A percentile compares a stretch with the other conserved stretches of the same genome.
Evolutionary conservation across 371 early-diverging fungal species (phyloP).

Genomic region (Smittium culicis): DNA sequence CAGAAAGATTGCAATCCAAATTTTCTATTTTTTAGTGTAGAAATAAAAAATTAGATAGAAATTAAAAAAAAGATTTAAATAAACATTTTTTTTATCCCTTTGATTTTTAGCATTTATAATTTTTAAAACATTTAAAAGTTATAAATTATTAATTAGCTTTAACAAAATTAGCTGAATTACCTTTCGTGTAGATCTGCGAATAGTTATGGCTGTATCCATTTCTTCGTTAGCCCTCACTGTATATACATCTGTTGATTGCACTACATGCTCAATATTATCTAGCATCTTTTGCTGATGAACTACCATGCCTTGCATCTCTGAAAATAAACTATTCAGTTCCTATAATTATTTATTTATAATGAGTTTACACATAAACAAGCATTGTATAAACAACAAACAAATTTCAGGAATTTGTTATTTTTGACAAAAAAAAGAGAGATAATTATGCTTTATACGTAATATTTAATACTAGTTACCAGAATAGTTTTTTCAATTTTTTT

Average conservation of each 20-base stretch:
- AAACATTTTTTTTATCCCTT: no score
- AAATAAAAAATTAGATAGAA: no score
- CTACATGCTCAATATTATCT: constrained; percentile 27
- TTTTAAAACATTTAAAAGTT: no score
- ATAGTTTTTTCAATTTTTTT: constrained; percentile 41
- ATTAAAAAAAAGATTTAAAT: no score
- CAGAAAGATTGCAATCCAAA: background rate
- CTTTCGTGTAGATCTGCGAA: constrained; percentile 26
- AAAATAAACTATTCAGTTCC: constrained; percentile 42
- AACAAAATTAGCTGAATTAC: background rate
- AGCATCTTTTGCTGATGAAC: constrained; percentile 35
- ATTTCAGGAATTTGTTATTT: no score
- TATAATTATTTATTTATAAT: no score
- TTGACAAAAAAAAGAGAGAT: no score
- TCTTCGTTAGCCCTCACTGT: constrained; percentile 24
- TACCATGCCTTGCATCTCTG: constrained; percentile 42
- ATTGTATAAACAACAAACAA: no score
- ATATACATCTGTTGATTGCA: constrained; percentile 28
- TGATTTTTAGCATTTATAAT: no score
- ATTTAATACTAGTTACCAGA: background rate
- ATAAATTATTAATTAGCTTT: no score
- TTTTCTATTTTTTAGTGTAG: background rate
- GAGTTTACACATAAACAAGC: no score
- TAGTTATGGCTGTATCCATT: constrained; percentile 28
- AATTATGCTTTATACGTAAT: background rate